Percentiles rank a stretch among this genome's conserved stretches.
Conservation (phyloP, 495 filamentous ascomycete genomes). For the Aspergillus coremiiformis region DNA sequence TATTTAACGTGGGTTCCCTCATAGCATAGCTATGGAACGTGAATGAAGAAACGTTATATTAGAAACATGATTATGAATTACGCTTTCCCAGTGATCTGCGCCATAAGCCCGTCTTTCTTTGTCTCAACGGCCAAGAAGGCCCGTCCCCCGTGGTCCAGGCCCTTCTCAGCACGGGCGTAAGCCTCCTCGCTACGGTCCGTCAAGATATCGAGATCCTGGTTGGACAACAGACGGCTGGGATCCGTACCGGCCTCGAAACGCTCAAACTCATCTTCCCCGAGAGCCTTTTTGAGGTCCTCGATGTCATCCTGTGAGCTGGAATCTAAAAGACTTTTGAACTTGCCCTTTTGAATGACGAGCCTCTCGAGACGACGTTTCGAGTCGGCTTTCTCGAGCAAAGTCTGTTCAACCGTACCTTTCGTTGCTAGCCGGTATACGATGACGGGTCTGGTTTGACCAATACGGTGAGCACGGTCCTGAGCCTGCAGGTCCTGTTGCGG, state of each 20-base stretch:
- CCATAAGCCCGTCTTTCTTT: constrained; percentile 32
- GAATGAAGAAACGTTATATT: no score
- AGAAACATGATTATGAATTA: no score
- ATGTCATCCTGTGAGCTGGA: constrained; percentile 29
- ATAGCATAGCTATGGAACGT: no score
- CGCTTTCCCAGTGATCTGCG: constrained; percentile 18
- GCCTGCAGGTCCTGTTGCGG: constrained; percentile 96
- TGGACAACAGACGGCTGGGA: constrained; percentile 56
- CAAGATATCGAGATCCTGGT: constrained; percentile 69
- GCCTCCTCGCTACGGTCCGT: constrained; percentile 83
- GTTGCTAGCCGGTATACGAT: constrained; percentile 95
- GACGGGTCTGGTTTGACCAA: constrained; percentile 86
- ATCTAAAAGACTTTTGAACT: constrained; percentile 51
- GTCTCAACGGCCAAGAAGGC: constrained; percentile 40
- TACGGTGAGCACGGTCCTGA: constrained; percentile 89
- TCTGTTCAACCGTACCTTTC: constrained; percentile 86
- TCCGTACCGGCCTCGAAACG: constrained; percentile 49
- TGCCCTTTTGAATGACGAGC: constrained; percentile 90
- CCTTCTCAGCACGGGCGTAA: constrained; percentile 71
- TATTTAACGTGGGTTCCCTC: no score
- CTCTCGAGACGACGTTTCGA: constrained; percentile 92
- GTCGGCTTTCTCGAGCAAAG: constrained; percentile 79
- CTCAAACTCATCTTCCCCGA: constrained; percentile 48
- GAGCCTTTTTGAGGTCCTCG: constrained; percentile 38
- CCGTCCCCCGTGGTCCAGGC: constrained; percentile 40